phyloP scores from a whole-genome alignment of 2,329 filamentous ascomycete genomes.

The Talaromyces sp. region DNA sequence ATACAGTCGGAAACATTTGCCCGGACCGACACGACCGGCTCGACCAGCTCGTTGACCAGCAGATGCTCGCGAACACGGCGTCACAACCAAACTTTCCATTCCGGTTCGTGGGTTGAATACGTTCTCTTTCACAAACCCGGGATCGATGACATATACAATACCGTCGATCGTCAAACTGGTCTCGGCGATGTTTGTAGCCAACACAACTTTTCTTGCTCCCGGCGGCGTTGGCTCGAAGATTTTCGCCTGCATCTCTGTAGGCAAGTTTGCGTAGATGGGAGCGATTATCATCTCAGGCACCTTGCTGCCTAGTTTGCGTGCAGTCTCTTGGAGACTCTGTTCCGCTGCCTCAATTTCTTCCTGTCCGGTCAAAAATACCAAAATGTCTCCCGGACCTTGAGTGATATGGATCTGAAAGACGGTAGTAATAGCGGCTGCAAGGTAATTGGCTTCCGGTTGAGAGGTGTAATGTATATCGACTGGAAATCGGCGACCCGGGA shows the following conservation, averaged over 20 bases:
- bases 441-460: constrained; percentile 89
- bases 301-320: constrained; percentile 78
- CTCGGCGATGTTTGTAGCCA: constrained; percentile 96
- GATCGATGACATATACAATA: constrained; percentile 93
- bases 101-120: constrained; percentile 87
- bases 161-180: constrained; percentile 94
- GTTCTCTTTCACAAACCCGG: constrained; percentile 93
- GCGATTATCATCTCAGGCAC: constrained; percentile 85
- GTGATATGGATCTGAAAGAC: constrained; percentile 93
- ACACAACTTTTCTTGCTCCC: constrained; percentile 81
- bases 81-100: constrained; percentile 88
- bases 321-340: constrained; percentile 78
- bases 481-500: constrained; percentile 82
- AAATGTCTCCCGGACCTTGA: constrained; percentile 80
- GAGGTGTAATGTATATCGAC: constrained; percentile 91
- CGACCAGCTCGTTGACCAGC: constrained; percentile 91
- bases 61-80: constrained; percentile 85
- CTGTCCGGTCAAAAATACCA: constrained; percentile 93
- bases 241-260: constrained; percentile 83
- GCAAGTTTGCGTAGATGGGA: constrained; percentile 91
- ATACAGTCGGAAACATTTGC: constrained; percentile 90
- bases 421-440: constrained; percentile 86
- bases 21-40: constrained; percentile 86
- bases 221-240: constrained; percentile 93
- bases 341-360: constrained; percentile 93